Conservation (phyloP, 352 stramenopile species). For the Phytopythium ostracodes region DNA sequence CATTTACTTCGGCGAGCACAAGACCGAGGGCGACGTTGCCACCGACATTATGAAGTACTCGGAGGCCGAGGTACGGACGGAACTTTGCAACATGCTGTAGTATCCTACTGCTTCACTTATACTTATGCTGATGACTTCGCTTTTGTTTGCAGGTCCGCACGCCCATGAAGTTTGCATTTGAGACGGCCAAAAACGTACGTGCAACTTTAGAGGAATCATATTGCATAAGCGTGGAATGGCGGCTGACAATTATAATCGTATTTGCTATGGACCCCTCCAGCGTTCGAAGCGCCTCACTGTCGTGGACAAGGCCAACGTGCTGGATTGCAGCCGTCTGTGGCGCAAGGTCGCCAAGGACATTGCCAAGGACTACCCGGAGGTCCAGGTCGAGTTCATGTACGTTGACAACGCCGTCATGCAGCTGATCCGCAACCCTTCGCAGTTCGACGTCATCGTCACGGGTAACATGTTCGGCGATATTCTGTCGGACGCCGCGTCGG, state of each 20-base stretch:
- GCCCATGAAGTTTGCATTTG: constrained; percentile 83
- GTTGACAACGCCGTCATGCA: constrained; percentile 99
- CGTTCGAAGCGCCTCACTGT: constrained; percentile 93
- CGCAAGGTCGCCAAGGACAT: constrained; percentile 90
- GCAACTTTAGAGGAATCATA: not conserved
- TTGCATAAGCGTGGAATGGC: not conserved
- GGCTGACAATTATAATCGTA: not conserved
- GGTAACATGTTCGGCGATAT: constrained; percentile 99
- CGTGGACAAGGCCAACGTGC: constrained; percentile 99
- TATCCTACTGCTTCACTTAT: not conserved
- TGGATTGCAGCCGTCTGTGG: constrained; percentile 94
- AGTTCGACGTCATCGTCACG: constrained; percentile 99
- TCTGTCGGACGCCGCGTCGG: constrained; percentile 96
- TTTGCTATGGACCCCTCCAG: constrained; percentile 69
- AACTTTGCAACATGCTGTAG: not conserved
- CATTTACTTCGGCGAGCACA: constrained; percentile 97
- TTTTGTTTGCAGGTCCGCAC: constrained; percentile 43
- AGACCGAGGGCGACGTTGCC: constrained; percentile 59
- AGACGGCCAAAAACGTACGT: constrained; percentile 75
- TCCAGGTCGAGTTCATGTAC: constrained; percentile 96
- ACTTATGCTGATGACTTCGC: not conserved
- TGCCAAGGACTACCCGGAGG: constrained; percentile 89
- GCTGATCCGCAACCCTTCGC: constrained; percentile 96
- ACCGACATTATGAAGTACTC: constrained; percentile 98
- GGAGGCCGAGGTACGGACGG: constrained; percentile 79